phyloP scores from a whole-genome alignment of 192 early-diverging fungal species.

The Jimgerdemannia flammicorona region DNA sequence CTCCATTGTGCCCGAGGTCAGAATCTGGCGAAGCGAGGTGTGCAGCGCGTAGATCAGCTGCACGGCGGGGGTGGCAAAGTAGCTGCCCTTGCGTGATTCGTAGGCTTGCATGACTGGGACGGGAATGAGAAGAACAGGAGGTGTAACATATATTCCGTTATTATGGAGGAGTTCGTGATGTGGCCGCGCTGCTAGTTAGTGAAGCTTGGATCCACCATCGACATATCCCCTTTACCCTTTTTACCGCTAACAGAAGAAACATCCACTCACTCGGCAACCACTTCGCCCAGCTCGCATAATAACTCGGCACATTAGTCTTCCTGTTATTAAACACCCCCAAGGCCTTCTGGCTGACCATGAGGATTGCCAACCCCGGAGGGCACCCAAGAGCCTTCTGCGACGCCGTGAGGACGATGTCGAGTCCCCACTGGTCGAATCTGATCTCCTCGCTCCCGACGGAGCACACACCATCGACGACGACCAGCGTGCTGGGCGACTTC shows the following conservation, averaged over 20 bases:
- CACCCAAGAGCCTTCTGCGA: slow-evolving; percentile 95
- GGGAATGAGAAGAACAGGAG: no score
- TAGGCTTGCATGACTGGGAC: slow-evolving; percentile 86
- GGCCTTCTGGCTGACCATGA: slow-evolving; percentile 79
- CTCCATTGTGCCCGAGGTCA: slow-evolving; percentile 65
- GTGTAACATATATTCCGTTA: no score
- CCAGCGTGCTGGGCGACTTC: slow-evolving; percentile 81
- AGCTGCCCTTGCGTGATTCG: slow-evolving; percentile 85
- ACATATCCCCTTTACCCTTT: not conserved
- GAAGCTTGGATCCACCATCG: no score
- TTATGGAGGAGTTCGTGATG: not conserved
- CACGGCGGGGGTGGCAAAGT: slow-evolving; percentile 97
- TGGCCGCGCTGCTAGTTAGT: not conserved
- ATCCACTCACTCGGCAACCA: slow-evolving; percentile 79
- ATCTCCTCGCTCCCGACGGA: slow-evolving; percentile 92
- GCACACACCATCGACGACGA: slow-evolving; percentile 95
- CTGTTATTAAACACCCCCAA: slow-evolving; percentile 63
- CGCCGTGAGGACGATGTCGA: slow-evolving; percentile 91
- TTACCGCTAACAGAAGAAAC: not conserved
- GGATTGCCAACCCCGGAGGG: slow-evolving; percentile 89
- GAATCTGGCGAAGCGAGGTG: slow-evolving; percentile 75
- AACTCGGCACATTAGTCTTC: slow-evolving; percentile 76
- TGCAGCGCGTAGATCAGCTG: slow-evolving; percentile 89
- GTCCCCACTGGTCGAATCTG: slow-evolving; percentile 85
- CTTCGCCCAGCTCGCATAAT: slow-evolving; percentile 89